A percentile compares a stretch with the other conserved stretches of the same genome.
Evolutionary conservation across 768 basidiomycete species (phyloP).

Genomic region (Cystobasidiopsis lactophilus): DNA sequence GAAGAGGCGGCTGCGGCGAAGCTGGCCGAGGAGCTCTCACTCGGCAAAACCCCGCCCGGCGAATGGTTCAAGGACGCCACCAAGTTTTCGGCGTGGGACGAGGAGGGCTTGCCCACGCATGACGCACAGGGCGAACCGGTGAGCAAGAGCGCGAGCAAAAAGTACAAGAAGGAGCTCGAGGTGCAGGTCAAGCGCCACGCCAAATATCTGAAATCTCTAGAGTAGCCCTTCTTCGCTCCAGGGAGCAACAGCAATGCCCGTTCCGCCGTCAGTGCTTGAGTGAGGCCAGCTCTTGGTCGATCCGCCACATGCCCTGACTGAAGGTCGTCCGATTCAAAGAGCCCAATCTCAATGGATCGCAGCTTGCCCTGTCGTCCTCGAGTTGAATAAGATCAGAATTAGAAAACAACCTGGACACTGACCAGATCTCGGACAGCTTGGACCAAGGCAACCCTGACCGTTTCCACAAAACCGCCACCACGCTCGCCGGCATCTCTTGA

Average conservation of each 20-base stretch:
- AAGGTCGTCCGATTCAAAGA: neutral
- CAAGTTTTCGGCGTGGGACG: slow-evolving; percentile 64
- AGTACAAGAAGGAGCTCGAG: slow-evolving; percentile 46
- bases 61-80: slow-evolving; percentile 69
- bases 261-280: no score
- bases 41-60: slow-evolving; percentile 47
- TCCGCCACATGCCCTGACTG: neutral
- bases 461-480: neutral
- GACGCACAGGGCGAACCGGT: slow-evolving; percentile 65
- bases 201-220: slow-evolving; percentile 29
- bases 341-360: neutral
- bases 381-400: neutral
- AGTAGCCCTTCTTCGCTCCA: neutral
- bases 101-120: slow-evolving; percentile 59
- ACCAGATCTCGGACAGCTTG: neutral
- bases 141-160: slow-evolving; percentile 60
- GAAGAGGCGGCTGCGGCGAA: slow-evolving; percentile 33
- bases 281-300: neutral
- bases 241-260: no score
- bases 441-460: neutral
- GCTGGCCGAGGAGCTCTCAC: slow-evolving; percentile 49
- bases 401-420: neutral
- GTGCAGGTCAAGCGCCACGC: slow-evolving; percentile 58
- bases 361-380: neutral
- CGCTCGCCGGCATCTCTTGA: neutral